phyloP scores from a whole-genome alignment of 2,329 filamentous ascomycete genomes.

The Colletotrichum viniferum region DNA sequence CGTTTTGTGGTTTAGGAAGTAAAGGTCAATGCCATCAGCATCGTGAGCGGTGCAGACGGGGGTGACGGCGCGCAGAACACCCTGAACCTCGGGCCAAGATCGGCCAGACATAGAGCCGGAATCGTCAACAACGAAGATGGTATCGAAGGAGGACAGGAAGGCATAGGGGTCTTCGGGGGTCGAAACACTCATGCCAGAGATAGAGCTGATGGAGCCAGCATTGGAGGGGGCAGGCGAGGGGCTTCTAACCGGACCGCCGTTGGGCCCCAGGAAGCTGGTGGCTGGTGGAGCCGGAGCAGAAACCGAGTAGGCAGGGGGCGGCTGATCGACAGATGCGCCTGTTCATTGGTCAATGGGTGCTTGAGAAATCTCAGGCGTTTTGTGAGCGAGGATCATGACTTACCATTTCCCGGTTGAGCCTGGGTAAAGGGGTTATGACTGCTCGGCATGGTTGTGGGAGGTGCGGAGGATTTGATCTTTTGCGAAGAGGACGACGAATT shows the following conservation, averaged over 20 bases:
- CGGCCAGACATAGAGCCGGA: slow-evolving; percentile 81
- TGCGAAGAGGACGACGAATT: slow-evolving; percentile 22
- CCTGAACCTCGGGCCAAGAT: slow-evolving; percentile 77
- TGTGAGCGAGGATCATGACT: slow-evolving; percentile 3
- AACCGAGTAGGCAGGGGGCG: slow-evolving; percentile 39
- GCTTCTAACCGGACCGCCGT: slow-evolving; percentile 4
- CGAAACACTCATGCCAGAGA: slow-evolving; percentile 32
- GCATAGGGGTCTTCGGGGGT: slow-evolving; percentile 70
- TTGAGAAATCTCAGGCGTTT: neutral
- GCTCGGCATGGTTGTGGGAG: slow-evolving; percentile 13
- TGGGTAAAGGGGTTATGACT: slow-evolving; percentile 21
- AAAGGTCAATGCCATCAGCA: slow-evolving; percentile 84
- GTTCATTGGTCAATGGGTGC: neutral
- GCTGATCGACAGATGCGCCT: slow-evolving; percentile 29
- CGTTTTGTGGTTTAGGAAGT: slow-evolving; percentile 79
- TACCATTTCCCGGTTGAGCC: slow-evolving; percentile 18
- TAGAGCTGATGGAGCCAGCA: neutral
- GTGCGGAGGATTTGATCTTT: neutral
- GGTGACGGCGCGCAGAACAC: slow-evolving; percentile 74
- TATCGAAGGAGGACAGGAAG: slow-evolving; percentile 83
- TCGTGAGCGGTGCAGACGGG: slow-evolving; percentile 84
- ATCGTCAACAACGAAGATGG: slow-evolving; percentile 90
- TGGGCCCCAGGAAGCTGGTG: slow-evolving; percentile 5
- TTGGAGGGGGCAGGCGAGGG: slow-evolving; percentile 25
- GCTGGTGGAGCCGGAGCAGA: neutral